A percentile compares a stretch with the other conserved stretches of the same genome.
Evolutionary conservation across 305 asterid species (phyloP).

Genomic region (Fraxinus ornus): DNA sequence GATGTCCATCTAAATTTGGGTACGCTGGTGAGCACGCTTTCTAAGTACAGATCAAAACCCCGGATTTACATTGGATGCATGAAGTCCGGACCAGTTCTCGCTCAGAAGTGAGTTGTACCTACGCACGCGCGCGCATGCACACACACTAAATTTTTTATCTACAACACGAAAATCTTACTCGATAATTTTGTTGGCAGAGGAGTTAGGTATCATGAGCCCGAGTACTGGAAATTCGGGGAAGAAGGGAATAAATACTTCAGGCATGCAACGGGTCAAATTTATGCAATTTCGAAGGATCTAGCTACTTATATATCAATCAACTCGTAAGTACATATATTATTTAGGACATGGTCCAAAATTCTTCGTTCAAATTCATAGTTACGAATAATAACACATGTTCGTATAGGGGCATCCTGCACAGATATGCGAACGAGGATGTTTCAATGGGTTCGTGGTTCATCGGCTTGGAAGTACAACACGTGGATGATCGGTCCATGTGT

Average conservation of each 20-base stretch:
- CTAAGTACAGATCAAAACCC: slow-evolving; percentile 54
- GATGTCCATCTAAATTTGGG: slow-evolving; percentile 71
- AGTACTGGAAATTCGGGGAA: slow-evolving; percentile 75
- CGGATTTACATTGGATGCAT: slow-evolving; percentile 71
- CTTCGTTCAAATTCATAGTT: too few relatives aligned
- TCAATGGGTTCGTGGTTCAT: slow-evolving; percentile 67
- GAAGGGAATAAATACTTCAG: slow-evolving; percentile 77
- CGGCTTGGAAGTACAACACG: slow-evolving; percentile 67
- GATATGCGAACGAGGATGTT: slow-evolving; percentile 67
- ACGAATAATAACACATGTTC: background rate
- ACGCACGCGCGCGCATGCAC: too few relatives aligned
- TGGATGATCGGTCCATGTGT: slow-evolving; percentile 67
- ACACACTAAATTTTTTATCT: background rate
- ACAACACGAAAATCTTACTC: background rate
- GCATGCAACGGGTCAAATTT: slow-evolving; percentile 81
- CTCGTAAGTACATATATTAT: slow-evolving; percentile 36
- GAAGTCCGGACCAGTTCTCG: slow-evolving; percentile 81
- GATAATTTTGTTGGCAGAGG: slow-evolving; percentile 36
- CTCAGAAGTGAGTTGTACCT: slow-evolving; percentile 41
- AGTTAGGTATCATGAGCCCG: slow-evolving; percentile 69
- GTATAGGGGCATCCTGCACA: slow-evolving; percentile 49
- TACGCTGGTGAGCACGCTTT: slow-evolving; percentile 44
- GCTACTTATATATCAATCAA: slow-evolving; percentile 63
- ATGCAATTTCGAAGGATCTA: slow-evolving; percentile 65
- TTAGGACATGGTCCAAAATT: too few relatives aligned